Conservation (phyloP, 768 basidiomycete species). For the Basidioascus undulatus region DNA sequence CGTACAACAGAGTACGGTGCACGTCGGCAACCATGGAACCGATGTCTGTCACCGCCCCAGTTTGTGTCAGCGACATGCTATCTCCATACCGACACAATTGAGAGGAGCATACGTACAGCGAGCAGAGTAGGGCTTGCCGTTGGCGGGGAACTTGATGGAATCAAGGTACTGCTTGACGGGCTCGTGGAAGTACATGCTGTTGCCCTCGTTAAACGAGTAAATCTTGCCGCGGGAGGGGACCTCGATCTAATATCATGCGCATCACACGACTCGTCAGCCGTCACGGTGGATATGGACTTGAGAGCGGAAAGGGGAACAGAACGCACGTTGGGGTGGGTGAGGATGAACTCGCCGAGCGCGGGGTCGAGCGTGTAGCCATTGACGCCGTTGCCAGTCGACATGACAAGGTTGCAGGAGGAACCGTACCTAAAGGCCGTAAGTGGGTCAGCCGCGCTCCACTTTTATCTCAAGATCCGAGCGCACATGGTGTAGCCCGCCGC, state of each 20-base stretch:
- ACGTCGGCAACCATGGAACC: slow-evolving; percentile 99
- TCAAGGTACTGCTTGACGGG: slow-evolving; percentile 57
- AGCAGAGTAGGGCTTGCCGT: slow-evolving; percentile 65
- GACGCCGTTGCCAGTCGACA: slow-evolving; percentile 83
- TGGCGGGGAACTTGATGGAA: slow-evolving; percentile 58
- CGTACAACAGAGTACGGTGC: slow-evolving; percentile 83
- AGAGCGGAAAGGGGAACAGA: neutral
- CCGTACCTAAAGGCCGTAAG: slow-evolving; percentile 42
- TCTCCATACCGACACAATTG: too few relatives aligned
- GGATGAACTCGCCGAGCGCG: slow-evolving; percentile 86
- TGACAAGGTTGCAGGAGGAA: slow-evolving; percentile 84
- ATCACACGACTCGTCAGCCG: neutral
- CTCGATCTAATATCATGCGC: slow-evolving; percentile 57
- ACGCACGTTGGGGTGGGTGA: slow-evolving; percentile 80
- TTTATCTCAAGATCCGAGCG: too few relatives aligned
- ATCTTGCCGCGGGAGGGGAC: slow-evolving; percentile 91
- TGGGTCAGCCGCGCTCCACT: too few relatives aligned
- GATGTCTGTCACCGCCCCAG: too few relatives aligned
- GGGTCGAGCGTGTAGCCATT: slow-evolving; percentile 96
- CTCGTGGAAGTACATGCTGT: slow-evolving; percentile 74
- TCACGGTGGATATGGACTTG: neutral
- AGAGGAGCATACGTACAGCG: too few relatives aligned
- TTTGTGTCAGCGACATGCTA: too few relatives aligned
- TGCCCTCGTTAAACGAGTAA: slow-evolving; percentile 99
- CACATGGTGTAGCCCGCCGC: slow-evolving; percentile 94